A percentile compares a stretch with the other conserved stretches of the same genome.
phyloP scores from a whole-genome alignment of 176 grass and related monocot genomes.

The Alloteropsis semialata region DNA sequence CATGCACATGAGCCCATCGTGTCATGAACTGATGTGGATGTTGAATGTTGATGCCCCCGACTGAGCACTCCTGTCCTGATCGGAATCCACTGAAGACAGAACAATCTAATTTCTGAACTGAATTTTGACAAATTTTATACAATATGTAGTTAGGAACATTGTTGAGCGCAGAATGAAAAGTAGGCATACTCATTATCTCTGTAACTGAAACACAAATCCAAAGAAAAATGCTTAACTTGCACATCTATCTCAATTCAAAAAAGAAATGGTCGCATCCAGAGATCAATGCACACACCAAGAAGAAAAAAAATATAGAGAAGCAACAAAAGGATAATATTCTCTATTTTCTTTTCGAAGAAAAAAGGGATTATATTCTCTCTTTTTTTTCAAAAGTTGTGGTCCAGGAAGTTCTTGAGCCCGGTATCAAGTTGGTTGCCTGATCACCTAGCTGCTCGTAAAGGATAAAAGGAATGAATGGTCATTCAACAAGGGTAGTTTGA shows the following conservation, averaged over 20 bases:
- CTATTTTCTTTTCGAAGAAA: no score
- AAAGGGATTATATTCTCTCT: no score
- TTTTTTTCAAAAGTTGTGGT: constrained; percentile 70
- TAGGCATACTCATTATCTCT: neutral
- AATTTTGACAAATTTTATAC: neutral
- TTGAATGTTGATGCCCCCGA: no score
- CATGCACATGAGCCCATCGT: constrained; percentile 40
- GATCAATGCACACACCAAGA: constrained; percentile 35
- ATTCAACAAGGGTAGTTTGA: no score
- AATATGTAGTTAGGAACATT: no score
- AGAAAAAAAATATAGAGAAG: neutral
- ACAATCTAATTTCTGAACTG: neutral
- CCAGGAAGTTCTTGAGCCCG: constrained; percentile 81
- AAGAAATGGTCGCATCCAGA: constrained; percentile 4
- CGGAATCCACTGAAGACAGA: neutral
- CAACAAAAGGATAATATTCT: constrained; percentile 7
- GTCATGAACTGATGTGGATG: neutral
- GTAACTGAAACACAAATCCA: neutral
- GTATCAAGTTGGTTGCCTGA: no score
- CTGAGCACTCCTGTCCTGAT: no score
- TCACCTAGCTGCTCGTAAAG: no score
- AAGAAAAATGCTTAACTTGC: neutral
- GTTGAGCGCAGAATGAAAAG: neutral
- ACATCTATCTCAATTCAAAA: neutral
- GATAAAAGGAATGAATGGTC: no score